Conservation (phyloP, 78 protist species). For the Creolimax fragrantissima region DNA sequence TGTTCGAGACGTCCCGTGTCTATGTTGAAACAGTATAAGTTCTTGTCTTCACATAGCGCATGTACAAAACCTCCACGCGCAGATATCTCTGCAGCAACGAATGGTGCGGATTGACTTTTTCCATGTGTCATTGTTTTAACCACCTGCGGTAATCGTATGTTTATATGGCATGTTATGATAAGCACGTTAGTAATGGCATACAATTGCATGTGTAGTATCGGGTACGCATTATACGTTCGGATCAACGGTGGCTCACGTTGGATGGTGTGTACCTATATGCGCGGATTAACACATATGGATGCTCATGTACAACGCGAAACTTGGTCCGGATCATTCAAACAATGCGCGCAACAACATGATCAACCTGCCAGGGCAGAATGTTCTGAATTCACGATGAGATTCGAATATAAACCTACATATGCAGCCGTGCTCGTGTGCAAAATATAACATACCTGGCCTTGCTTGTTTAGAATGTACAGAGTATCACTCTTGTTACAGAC, state of each 20-base stretch:
- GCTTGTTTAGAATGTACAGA: constrained; percentile 25
- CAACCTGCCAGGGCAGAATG: too few relatives aligned
- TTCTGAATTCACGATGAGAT: too few relatives aligned
- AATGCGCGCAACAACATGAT: too few relatives aligned
- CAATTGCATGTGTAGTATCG: not conserved
- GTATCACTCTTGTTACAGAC: constrained; percentile 45
- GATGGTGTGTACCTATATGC: too few relatives aligned
- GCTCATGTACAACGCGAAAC: too few relatives aligned
- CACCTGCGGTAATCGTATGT: not conserved
- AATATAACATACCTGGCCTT: not conserved
- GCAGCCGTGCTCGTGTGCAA: not conserved
- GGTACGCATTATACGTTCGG: not conserved
- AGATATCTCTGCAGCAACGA: constrained; percentile 32
- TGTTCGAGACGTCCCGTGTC: constrained; percentile 11
- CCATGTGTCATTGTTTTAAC: not conserved
- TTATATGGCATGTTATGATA: not conserved
- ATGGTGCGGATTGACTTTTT: constrained; percentile 10
- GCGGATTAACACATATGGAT: too few relatives aligned
- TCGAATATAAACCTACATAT: too few relatives aligned
- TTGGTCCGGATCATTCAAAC: too few relatives aligned
- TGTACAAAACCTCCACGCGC: constrained; percentile 55
- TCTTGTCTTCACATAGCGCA: constrained; percentile 43
- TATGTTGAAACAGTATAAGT: constrained; percentile 40
- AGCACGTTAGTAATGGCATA: not conserved
- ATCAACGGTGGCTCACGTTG: too few relatives aligned